Conservation (phyloP, 1,284 basidiomycete genomes). For the Cutaneotrichosporon cavernicola region DNA sequence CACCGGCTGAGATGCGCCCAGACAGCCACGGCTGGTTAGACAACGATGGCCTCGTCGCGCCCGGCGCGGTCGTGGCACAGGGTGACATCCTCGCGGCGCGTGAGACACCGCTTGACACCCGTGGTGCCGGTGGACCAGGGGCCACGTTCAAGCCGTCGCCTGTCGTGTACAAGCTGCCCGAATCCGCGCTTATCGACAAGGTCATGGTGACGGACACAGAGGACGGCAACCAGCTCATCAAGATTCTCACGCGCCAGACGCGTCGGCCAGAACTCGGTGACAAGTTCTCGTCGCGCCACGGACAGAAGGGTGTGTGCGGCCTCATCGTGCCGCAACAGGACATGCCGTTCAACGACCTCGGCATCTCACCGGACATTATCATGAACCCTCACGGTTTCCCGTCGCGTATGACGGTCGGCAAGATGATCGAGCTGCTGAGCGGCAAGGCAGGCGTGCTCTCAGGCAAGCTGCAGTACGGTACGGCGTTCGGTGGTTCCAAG, state of each 20-base stretch:
- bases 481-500: slow-evolving; percentile 96
- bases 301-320: slow-evolving; percentile 98
- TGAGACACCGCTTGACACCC: slow-evolving; percentile 83
- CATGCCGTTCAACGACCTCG: slow-evolving; percentile 98
- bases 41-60: slow-evolving; percentile 92
- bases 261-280: slow-evolving; percentile 94
- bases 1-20: slow-evolving; percentile 74
- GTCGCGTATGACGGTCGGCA: slow-evolving; percentile 98
- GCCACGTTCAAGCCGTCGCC: slow-evolving; percentile 74
- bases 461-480: slow-evolving; percentile 57
- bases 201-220: slow-evolving; percentile 92
- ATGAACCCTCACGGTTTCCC: slow-evolving; percentile 99
- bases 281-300: slow-evolving; percentile 97
- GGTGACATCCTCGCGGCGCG: slow-evolving; percentile 97
- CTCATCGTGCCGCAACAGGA: slow-evolving; percentile 98
- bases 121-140: slow-evolving; percentile 47
- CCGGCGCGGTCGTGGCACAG: slow-evolving; percentile 89
- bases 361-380: slow-evolving; percentile 94
- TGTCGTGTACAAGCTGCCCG: slow-evolving; percentile 86
- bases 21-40: slow-evolving; percentile 83
- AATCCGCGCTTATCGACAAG: slow-evolving; percentile 94
- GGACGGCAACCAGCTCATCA: slow-evolving; percentile 95
- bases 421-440: slow-evolving; percentile 98
- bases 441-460: slow-evolving; percentile 67
- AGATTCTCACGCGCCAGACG: slow-evolving; percentile 97